phyloP scores from a whole-genome alignment of 768 basidiomycete species.

The Coprinopsis sp. region DNA sequence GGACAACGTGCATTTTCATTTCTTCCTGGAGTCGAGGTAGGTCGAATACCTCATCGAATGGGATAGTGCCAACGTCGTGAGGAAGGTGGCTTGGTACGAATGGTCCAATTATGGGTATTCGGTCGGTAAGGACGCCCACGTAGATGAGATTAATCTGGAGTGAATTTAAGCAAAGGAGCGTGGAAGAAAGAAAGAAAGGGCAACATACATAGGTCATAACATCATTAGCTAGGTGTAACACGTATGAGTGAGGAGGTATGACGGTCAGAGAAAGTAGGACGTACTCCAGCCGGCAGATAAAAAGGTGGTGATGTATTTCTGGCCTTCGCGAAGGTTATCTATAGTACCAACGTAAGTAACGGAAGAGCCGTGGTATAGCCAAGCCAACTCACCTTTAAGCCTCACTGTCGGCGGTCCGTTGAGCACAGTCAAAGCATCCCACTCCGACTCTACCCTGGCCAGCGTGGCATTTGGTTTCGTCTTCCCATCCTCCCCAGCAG shows the following conservation, averaged over 20 bases:
- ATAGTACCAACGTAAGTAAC: not conserved
- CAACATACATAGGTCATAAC: conserved; percentile 3
- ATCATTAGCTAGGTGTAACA: not conserved
- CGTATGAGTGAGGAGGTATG: not conserved
- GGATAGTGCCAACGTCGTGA: not conserved
- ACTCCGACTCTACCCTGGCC: not conserved
- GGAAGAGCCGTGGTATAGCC: not conserved
- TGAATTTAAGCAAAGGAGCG: not conserved
- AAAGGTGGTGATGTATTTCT: conserved; percentile 2
- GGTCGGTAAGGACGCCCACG: conserved; percentile 1
- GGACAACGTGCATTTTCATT: conserved; percentile 1
- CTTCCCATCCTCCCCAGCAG: no score
- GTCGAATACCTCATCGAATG: conserved; percentile 7
- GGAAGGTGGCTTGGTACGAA: conserved; percentile 5
- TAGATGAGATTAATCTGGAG: conserved; percentile 8
- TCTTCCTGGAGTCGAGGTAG: not conserved
- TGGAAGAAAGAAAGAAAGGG: not conserved
- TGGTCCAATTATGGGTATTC: conserved; percentile 7
- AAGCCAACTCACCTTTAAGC: not conserved
- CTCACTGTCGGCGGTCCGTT: not conserved
- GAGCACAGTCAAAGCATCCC: not conserved
- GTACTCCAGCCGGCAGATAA: conserved; percentile 3
- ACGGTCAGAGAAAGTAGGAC: not conserved
- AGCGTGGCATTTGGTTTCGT: no score
- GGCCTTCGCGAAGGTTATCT: not conserved